These are phyloP conservation scores for Sclerotinia glacialis DNA, from an alignment of 2,329 filamentous ascomycete species.

Conservation along the genomic window DNA sequence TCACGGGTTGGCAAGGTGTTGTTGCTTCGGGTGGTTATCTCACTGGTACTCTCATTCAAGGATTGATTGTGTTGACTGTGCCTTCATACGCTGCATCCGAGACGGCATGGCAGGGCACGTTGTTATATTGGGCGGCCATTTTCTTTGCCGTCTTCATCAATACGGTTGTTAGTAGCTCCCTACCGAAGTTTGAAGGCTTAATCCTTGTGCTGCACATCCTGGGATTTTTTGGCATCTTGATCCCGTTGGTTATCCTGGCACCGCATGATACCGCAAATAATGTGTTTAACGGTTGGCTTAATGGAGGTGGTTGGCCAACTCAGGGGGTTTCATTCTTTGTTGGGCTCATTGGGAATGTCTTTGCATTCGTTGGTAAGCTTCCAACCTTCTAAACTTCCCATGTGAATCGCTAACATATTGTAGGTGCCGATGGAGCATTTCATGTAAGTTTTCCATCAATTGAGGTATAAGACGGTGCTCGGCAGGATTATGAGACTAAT, in stretches of 20 bases:
- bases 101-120: constrained; percentile 12
- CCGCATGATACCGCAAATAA: constrained; percentile 25
- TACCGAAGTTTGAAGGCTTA: constrained; percentile 45
- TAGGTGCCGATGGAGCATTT: constrained; percentile 22
- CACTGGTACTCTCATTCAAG: constrained; percentile 10
- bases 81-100: not conserved
- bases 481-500: not conserved
- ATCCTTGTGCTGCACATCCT: constrained; percentile 46
- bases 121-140: constrained; percentile 14
- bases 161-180: constrained; percentile 40
- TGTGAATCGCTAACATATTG: not conserved
- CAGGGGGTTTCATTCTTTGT: constrained; percentile 40
- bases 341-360: constrained; percentile 40
- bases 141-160: constrained; percentile 42
- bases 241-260: constrained; percentile 39
- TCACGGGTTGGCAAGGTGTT: constrained; percentile 11
- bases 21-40: constrained; percentile 13
- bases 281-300: constrained; percentile 38
- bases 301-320: constrained; percentile 37
- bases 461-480: not conserved
- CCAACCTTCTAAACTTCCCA: not conserved
- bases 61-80: constrained; percentile 4
- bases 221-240: constrained; percentile 46
- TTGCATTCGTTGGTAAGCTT: constrained; percentile 18
- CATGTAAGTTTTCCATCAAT: not conserved